These are phyloP conservation scores for Mucor irregularis DNA, from an alignment of 371 early-diverging fungal species.

Conservation along the genomic window DNA sequence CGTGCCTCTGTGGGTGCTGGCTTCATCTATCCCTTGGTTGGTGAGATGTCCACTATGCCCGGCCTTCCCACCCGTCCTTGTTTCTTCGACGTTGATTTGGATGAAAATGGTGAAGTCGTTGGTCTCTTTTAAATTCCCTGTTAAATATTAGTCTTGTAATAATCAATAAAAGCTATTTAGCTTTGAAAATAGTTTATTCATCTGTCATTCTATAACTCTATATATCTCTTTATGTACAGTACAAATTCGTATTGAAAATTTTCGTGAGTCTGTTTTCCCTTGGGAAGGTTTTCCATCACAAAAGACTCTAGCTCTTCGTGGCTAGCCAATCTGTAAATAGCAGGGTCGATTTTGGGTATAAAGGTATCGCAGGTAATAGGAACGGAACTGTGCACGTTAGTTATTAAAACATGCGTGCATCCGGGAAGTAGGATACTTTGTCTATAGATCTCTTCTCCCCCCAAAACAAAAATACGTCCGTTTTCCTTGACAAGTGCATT, in stretches of 20 bases:
- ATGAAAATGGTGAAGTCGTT: constrained; percentile 81
- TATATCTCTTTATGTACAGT: constrained; percentile 32
- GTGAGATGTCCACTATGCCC: constrained; percentile 98
- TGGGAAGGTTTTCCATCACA: constrained; percentile 42
- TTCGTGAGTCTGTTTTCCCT: constrained; percentile 48
- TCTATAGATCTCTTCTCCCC: constrained; percentile 65
- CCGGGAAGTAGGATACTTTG: constrained; percentile 52
- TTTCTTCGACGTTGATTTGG: constrained; percentile 95
- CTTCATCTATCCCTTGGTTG: constrained; percentile 94
- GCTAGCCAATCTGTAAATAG: constrained; percentile 23
- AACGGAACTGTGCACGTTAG: constrained; percentile 45
- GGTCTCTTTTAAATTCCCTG: constrained; percentile 84
- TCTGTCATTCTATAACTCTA: no score
- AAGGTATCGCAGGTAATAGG: constrained; percentile 66
- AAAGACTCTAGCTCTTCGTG: constrained; percentile 46
- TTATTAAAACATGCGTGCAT: constrained; percentile 63
- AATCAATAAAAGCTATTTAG: no score
- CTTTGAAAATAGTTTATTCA: no score
- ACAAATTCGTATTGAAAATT: constrained; percentile 48
- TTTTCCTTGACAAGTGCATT: constrained; percentile 1
- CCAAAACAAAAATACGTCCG: constrained; percentile 57
- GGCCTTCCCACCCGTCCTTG: constrained; percentile 97
- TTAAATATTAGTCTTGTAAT: no score
- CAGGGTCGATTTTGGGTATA: constrained; percentile 58
- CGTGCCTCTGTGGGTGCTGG: constrained; percentile 97